phyloP scores from a whole-genome alignment of 148 eudicot species.

The Rhododendron ovatum region DNA sequence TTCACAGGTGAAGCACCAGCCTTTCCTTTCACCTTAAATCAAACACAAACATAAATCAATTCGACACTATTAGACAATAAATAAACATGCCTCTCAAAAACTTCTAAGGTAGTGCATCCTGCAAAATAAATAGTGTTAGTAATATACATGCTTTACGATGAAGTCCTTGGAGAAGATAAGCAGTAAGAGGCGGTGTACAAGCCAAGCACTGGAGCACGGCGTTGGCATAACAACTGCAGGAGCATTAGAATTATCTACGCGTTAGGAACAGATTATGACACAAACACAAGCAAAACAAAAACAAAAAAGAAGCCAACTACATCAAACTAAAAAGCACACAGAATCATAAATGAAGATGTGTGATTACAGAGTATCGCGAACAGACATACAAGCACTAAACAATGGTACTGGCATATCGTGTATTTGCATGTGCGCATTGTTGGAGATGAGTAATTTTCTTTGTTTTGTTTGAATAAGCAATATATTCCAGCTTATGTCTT shows the following conservation, averaged over 20 bases:
- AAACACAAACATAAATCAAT: constrained; percentile 9
- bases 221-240: constrained; percentile 83
- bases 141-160: constrained; percentile 76
- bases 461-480: neutral
- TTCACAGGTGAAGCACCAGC: constrained; percentile 90
- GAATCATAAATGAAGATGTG: neutral
- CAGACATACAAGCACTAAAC: neutral
- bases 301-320: neutral
- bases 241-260: neutral
- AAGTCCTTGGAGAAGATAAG: constrained; percentile 76
- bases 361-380: neutral
- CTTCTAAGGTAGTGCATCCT: neutral
- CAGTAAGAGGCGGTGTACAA: constrained; percentile 83
- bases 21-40: constrained; percentile 55
- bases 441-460: neutral
- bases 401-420: neutral
- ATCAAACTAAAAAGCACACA: neutral
- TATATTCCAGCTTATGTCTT: neutral
- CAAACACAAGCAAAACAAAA: neutral
- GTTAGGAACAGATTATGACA: neutral
- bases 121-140: neutral
- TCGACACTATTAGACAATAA: neutral
- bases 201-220: constrained; percentile 84
- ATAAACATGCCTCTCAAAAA: neutral
- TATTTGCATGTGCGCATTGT: neutral